These are phyloP conservation scores for Alternaria metachromatica DNA, from an alignment of 2,329 filamentous ascomycete genomes.

Conservation along the genomic window DNA sequence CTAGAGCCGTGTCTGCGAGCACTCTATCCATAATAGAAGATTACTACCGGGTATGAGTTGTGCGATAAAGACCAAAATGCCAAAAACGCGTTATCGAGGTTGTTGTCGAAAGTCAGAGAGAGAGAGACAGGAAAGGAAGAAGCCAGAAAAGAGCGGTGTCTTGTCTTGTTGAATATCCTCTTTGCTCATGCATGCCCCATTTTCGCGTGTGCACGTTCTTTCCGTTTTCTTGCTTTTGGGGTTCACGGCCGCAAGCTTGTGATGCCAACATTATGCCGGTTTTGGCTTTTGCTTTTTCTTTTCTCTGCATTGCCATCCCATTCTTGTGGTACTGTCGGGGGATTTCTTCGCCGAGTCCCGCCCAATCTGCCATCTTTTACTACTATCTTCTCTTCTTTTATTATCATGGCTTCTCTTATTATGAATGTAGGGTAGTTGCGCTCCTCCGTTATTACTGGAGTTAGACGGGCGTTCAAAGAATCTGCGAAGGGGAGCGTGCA, in stretches of 20 bases:
- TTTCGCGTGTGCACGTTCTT: neutral
- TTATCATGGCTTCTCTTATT: neutral
- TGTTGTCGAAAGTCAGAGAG: neutral
- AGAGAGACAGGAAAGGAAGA: neutral
- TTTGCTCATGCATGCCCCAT: neutral
- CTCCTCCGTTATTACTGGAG: neutral
- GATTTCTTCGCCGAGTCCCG: neutral
- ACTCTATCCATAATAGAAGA: neutral
- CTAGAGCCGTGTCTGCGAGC: conserved; percentile 1
- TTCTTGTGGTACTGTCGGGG: neutral
- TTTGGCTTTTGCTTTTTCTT: neutral
- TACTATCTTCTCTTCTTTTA: neutral
- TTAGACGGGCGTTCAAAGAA: neutral
- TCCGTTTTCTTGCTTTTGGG: neutral
- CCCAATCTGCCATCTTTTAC: neutral
- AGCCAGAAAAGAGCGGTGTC: neutral
- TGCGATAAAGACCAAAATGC: neutral
- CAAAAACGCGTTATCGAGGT: neutral
- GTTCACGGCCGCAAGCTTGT: neutral
- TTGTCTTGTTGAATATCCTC: neutral
- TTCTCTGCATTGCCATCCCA: neutral
- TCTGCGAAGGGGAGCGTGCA: neutral
- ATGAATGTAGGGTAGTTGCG: neutral
- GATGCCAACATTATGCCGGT: neutral
- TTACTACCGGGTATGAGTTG: neutral